Evolutionary conservation across 1,139 yeast genomes (phyloP).

Genomic region (Magnusiomyces suaveolens): DNA sequence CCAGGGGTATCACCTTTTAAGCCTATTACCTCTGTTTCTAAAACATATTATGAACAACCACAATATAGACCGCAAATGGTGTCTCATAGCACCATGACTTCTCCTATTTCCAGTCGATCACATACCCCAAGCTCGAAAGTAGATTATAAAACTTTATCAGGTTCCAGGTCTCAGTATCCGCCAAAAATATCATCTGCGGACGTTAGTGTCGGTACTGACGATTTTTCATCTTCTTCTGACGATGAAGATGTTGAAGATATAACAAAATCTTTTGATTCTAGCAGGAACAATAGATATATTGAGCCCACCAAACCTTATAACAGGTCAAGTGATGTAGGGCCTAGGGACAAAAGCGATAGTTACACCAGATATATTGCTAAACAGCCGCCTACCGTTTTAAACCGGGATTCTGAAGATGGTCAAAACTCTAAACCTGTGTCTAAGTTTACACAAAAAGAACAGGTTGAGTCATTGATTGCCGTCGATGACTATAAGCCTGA

Average conservation of each 20-base stretch:
- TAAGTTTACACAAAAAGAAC: conserved; percentile 3
- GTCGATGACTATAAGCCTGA: neutral
- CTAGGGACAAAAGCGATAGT: neutral
- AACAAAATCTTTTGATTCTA: neutral
- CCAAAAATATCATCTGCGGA: neutral
- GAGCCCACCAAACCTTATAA: neutral
- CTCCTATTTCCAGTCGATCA: conserved; percentile 11
- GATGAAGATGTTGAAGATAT: conserved; percentile 7
- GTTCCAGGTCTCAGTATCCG: neutral
- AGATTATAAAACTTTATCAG: neutral
- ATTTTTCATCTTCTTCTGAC: conserved; percentile 10
- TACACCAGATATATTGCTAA: neutral
- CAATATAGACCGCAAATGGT: conserved; percentile 1
- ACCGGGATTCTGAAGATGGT: conserved; percentile 1
- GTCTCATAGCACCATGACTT: conserved; percentile 8
- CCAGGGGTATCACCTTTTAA: conserved; percentile 1
- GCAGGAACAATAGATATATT: conserved; percentile 6
- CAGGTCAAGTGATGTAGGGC: neutral
- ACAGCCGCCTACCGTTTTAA: neutral
- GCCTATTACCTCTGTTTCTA: neutral
- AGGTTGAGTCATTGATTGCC: conserved; percentile 9
- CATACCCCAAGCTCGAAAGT: conserved; percentile 9
- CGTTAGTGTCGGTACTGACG: conserved; percentile 1
- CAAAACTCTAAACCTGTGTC: conserved; percentile 12
- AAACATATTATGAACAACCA: neutral